These are phyloP conservation scores for Emericellopsis cladophorae DNA, from an alignment of 2,329 filamentous ascomycete species.

Conservation along the genomic window DNA sequence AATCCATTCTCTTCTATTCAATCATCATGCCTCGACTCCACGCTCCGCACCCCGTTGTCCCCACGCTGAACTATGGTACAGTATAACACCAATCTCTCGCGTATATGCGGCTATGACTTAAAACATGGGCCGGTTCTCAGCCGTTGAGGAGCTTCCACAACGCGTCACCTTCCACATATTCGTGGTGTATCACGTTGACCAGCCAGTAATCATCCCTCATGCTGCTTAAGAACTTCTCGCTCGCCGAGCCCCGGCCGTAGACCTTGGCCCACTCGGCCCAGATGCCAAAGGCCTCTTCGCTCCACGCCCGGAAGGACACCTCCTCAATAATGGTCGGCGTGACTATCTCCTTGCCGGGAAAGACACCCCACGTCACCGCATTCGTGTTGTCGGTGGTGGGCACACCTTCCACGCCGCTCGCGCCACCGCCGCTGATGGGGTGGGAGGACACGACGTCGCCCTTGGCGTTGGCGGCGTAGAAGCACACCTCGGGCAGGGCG, in stretches of 20 bases:
- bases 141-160: conserved; percentile 53
- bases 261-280: conserved; percentile 90
- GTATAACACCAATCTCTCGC: too few species aligned
- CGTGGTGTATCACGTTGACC: conserved; percentile 81
- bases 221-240: conserved; percentile 56
- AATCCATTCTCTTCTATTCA: too few species aligned
- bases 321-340: conserved; percentile 95
- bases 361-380: conserved; percentile 93
- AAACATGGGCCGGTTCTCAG: not conserved
- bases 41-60: too few species aligned
- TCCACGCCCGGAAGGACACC: conserved; percentile 87
- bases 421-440: conserved; percentile 22
- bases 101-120: too few species aligned
- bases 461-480: conserved; percentile 69
- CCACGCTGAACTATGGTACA: too few species aligned
- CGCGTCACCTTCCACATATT: conserved; percentile 57
- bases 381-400: conserved; percentile 48
- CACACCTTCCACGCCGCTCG: conserved; percentile 7
- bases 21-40: too few species aligned
- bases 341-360: conserved; percentile 89
- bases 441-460: conserved; percentile 72
- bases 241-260: conserved; percentile 63
- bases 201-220: conserved; percentile 67
- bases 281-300: conserved; percentile 90
- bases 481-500: conserved; percentile 50